These are phyloP conservation scores for Phytopythium chamaehyphon DNA, from an alignment of 352 stramenopile genomes.

Conservation along the genomic window DNA sequence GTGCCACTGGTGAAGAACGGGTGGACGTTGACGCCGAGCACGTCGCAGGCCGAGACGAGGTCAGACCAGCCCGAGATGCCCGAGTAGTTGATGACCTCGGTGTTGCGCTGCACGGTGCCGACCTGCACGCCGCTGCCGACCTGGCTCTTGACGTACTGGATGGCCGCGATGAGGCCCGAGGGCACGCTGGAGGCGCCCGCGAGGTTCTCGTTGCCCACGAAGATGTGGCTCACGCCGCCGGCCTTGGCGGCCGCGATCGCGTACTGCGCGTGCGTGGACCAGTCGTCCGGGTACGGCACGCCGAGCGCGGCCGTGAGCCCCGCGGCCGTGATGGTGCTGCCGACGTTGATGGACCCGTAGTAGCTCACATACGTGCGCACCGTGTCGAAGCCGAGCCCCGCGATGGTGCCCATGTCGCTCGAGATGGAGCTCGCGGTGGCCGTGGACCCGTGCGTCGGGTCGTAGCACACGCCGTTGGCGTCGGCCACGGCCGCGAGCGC, in stretches of 20 bases:
- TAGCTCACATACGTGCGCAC: conserved; percentile 70
- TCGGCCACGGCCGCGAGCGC: conserved; percentile 29
- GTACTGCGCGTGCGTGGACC: conserved; percentile 29
- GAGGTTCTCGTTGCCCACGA: conserved; percentile 74
- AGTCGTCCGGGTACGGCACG: conserved; percentile 50
- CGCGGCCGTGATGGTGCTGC: conserved; percentile 37
- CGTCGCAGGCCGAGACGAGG: conserved; percentile 33
- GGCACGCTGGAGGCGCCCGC: conserved; percentile 21
- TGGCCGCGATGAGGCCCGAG: conserved; percentile 39
- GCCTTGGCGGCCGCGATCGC: conserved; percentile 37
- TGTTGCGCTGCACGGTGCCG: conserved; percentile 66
- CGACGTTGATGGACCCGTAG: conserved; percentile 50
- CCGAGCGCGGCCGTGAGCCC: conserved; percentile 44
- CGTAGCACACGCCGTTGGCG: conserved; percentile 67
- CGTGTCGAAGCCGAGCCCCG: conserved; percentile 44
- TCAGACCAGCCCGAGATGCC: conserved; percentile 30
- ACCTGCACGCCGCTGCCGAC: conserved; percentile 44
- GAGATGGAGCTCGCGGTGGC: conserved; percentile 32
- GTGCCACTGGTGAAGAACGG: conserved; percentile 51
- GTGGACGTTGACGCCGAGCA: conserved; percentile 55
- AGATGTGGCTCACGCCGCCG: conserved; percentile 47
- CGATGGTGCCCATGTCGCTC: conserved; percentile 47
- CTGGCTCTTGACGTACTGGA: conserved; percentile 40
- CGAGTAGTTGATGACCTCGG: conserved; percentile 35
- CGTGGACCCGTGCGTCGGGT: conserved; percentile 44